A percentile compares a stretch with the other conserved stretches of the same genome.
phyloP scores from a whole-genome alignment of 805 yeast genomes.

The Schwanniomyces polymorphus region DNA sequence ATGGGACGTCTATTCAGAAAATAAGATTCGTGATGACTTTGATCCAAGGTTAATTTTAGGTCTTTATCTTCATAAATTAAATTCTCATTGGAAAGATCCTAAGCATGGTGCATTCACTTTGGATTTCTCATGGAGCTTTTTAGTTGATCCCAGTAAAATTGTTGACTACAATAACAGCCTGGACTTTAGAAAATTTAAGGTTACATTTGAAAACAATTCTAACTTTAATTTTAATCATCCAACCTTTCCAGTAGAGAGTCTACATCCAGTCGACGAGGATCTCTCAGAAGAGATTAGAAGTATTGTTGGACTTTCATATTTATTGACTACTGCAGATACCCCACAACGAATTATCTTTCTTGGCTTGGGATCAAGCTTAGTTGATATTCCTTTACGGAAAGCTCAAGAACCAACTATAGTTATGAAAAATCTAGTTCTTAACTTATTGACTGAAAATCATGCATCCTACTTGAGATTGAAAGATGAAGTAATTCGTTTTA shows the following conservation, averaged over 20 bases:
- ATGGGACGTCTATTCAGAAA: background rate
- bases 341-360: constrained; percentile 30
- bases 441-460: background rate
- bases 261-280: constrained; percentile 16
- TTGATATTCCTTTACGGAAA: constrained; percentile 22
- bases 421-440: background rate
- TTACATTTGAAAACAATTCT: background rate
- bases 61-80: constrained; percentile 12
- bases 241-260: constrained; percentile 14
- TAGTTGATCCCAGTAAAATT: background rate
- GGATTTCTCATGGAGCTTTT: background rate
- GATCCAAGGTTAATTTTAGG: constrained; percentile 34
- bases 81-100: background rate
- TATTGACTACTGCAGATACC: constrained; percentile 24
- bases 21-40: background rate
- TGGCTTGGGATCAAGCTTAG: constrained; percentile 20
- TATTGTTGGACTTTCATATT: constrained; percentile 31
- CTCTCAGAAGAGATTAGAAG: constrained; percentile 28
- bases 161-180: background rate
- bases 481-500: background rate
- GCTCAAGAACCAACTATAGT: background rate
- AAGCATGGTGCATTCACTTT: background rate
- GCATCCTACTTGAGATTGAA: background rate
- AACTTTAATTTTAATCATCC: constrained; percentile 4
- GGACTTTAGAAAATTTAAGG: background rate